These are phyloP conservation scores for Carex kokanica DNA, from an alignment of 176 grass and related monocot species.

Conservation along the genomic window DNA sequence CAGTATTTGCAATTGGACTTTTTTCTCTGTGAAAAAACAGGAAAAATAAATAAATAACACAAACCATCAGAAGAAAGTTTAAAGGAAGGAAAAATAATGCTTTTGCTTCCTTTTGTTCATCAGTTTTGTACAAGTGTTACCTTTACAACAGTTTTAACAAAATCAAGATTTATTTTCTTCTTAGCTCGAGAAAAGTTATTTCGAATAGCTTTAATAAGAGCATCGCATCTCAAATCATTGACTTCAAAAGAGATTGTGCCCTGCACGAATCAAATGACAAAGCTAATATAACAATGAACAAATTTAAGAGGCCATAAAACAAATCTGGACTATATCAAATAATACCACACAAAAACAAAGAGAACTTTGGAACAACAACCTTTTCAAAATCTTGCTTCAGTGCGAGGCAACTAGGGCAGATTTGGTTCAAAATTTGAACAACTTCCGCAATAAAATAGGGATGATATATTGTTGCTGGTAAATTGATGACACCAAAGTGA, in stretches of 20 bases:
- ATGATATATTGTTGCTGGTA: constrained; percentile 58
- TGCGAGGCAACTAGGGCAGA: constrained; percentile 67
- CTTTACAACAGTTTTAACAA: constrained; percentile 30
- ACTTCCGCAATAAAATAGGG: constrained; percentile 73
- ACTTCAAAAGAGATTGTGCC: constrained; percentile 32
- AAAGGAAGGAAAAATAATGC: not conserved
- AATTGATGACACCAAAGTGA: constrained; percentile 71
- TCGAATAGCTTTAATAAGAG: constrained; percentile 36
- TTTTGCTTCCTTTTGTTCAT: constrained; percentile 9
- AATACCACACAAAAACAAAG: constrained; percentile 18
- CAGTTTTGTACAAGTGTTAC: constrained; percentile 4
- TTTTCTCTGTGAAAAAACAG: constrained; percentile 35
- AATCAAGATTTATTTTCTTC: constrained; percentile 35
- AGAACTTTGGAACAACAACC: constrained; percentile 43
- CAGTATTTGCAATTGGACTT: constrained; percentile 75
- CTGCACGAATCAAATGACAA: constrained; percentile 28
- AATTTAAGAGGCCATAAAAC: constrained; percentile 12
- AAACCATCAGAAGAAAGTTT: constrained; percentile 1
- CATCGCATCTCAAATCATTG: constrained; percentile 20
- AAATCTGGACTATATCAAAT: constrained; percentile 11
- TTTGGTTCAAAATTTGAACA: constrained; percentile 80
- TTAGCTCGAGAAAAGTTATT: constrained; percentile 36
- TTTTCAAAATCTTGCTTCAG: constrained; percentile 52
- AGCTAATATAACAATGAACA: constrained; percentile 17
- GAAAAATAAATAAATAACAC: constrained; percentile 25